phyloP scores from a whole-genome alignment of 2,329 filamentous ascomycete genomes.

The Pestalotiopsis sp. region DNA sequence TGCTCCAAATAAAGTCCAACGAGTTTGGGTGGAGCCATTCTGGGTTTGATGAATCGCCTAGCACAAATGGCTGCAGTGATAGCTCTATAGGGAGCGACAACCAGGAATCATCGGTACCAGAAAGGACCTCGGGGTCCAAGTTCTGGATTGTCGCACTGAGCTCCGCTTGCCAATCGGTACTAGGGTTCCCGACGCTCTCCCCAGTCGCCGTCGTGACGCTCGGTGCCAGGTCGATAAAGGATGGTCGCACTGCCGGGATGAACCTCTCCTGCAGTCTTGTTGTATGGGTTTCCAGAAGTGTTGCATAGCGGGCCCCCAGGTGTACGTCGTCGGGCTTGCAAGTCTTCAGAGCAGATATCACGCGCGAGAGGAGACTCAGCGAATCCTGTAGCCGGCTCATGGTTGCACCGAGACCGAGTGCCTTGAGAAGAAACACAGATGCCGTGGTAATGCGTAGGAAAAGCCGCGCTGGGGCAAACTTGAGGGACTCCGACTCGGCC shows the following conservation, averaged over 20 bases:
- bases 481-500: neutral
- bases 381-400: neutral
- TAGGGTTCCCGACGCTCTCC: neutral
- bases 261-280: neutral
- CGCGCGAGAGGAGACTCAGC: neutral
- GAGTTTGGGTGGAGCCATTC: neutral
- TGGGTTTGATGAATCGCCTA: neutral
- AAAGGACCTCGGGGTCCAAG: neutral
- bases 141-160: neutral
- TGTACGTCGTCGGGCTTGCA: constrained; percentile 7
- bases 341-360: neutral
- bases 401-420: constrained; percentile 13
- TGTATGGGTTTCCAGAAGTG: neutral
- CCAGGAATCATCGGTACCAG: neutral
- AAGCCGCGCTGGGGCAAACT: neutral
- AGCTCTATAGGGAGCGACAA: neutral
- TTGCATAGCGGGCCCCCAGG: neutral
- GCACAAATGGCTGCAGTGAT: neutral
- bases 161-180: neutral
- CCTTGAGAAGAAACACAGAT: constrained; percentile 55
- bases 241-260: neutral
- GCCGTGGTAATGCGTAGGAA: constrained; percentile 49
- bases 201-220: neutral
- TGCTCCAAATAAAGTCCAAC: neutral
- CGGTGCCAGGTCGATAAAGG: neutral